Conservation (phyloP, 2,329 filamentous ascomycete genomes). For the Aspergillus sergii region DNA sequence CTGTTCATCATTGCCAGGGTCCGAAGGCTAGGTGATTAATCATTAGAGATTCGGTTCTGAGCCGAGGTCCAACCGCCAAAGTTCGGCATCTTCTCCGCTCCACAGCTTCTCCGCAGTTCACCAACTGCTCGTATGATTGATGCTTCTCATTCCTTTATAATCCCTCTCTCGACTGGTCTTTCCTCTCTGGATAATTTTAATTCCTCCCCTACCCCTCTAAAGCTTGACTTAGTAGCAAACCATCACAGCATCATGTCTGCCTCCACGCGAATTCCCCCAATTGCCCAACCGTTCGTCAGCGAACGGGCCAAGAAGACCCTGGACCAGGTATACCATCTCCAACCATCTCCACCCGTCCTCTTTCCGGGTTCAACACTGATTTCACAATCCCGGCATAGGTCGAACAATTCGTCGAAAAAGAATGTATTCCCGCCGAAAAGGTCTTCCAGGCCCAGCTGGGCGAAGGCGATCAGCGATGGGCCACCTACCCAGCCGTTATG, state of each 20-base stretch:
- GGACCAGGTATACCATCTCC: constrained; percentile 61
- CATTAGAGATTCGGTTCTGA: background rate
- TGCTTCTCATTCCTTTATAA: constrained; percentile 14
- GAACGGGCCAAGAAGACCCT: constrained; percentile 81
- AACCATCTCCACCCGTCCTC: background rate
- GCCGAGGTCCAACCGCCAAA: constrained; percentile 30
- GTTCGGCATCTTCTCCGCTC: constrained; percentile 24
- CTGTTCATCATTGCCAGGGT: too few species aligned
- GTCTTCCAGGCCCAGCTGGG: constrained; percentile 81
- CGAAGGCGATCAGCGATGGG: constrained; percentile 75
- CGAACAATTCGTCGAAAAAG: constrained; percentile 95
- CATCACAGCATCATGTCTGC: constrained; percentile 48
- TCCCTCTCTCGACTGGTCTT: background rate
- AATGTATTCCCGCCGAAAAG: constrained; percentile 84
- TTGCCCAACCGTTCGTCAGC: constrained; percentile 70
- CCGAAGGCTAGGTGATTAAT: too few species aligned
- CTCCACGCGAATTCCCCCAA: constrained; percentile 57
- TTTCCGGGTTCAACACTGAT: background rate
- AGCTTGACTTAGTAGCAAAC: background rate
- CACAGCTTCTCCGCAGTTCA: constrained; percentile 32
- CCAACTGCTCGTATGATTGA: constrained; percentile 4
- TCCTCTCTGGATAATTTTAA: background rate
- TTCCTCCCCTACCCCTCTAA: background rate
- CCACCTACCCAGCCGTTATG: constrained; percentile 74
- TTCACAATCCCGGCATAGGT: constrained; percentile 56